Base-by-base conservation (phyloP, 2,329 filamentous ascomycete species). In the Penicillium rolfsii region DNA sequence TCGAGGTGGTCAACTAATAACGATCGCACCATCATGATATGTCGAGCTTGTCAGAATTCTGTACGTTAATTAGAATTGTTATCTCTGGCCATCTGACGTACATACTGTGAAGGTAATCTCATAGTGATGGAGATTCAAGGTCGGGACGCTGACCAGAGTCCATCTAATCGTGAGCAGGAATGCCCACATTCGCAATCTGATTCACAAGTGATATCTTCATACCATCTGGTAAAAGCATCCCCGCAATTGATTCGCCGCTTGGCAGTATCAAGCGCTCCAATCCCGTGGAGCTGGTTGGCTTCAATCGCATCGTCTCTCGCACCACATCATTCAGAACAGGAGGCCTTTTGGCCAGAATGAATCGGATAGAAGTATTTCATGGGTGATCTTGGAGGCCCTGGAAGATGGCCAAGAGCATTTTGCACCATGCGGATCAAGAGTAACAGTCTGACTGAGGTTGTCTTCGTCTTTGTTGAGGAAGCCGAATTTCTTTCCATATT, bases 401-500 rank as follows among this genome's bases (percentile, higher is more conserved):
- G 38, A n/a, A 41, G 38, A 41, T 41, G 38, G 5, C 38, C 38
- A 0, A 41, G n/a, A 3, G 38, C 38, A 22, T 41, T 41, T n/a
- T 19, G 38, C n/a, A 41, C 38, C 38, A 4, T n/a, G 38, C 7
- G 6, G n/a, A 41, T 41, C 38, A 22, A 41, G 19, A 22, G 38
- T 41, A n/a, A 7, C 22, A 8, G 22, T 41, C 38, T 19, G 8
- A 41, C 19, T 41, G 6, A 41, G 38, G 38, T 41, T 7, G 16
- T 41, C n/a, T 8, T 41, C 38, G 9, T 41, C 38, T 8, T 41
- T 41, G 6, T 22, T 8, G n/a, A 41, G 38, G n/a, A 41, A 41
- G 19, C 38, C 38, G n/a, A 41, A 41, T 22, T n/a, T 6, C n/a
- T 41, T 41, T 41, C 38, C 38, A 55, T 71, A 69, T 8, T 67